These are phyloP conservation scores for Cladochytrium replicatum DNA, from an alignment of 192 early-diverging fungal genomes.

Conservation along the genomic window DNA sequence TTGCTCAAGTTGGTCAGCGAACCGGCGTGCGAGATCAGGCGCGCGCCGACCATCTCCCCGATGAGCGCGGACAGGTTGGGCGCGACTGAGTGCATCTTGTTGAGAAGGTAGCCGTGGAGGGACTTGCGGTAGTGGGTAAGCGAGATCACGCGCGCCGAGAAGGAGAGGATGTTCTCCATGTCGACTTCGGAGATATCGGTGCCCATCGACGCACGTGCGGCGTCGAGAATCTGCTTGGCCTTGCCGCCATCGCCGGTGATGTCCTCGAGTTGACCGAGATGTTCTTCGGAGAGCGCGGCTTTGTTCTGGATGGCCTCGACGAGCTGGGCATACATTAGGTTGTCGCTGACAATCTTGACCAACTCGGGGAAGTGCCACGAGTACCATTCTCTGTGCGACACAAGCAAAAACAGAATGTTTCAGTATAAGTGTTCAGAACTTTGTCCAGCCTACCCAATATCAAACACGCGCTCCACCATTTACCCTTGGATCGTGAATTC, in stretches of 20 bases:
- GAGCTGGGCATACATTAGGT: slow-evolving; percentile 82
- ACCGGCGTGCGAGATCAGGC: slow-evolving; percentile 95
- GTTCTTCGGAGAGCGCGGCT: slow-evolving; percentile 63
- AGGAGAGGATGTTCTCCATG: slow-evolving; percentile 88
- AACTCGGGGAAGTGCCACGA: slow-evolving; percentile 99
- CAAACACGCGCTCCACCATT: too few relatives aligned
- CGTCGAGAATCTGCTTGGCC: slow-evolving; percentile 84
- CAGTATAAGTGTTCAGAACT: too few relatives aligned
- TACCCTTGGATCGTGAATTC: too few relatives aligned
- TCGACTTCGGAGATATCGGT: slow-evolving; percentile 94
- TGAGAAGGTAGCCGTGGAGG: slow-evolving; percentile 82
- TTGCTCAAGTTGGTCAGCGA: slow-evolving; percentile 94
- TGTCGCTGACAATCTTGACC: slow-evolving; percentile 91
- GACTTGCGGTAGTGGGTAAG: slow-evolving; percentile 90
- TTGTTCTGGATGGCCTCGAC: slow-evolving; percentile 92
- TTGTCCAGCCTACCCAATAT: too few relatives aligned
- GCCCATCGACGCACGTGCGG: slow-evolving; percentile 93
- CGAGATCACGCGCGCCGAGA: slow-evolving; percentile 83
- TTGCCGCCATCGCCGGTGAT: slow-evolving; percentile 71
- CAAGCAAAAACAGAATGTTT: too few relatives aligned
- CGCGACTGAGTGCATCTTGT: slow-evolving; percentile 93
- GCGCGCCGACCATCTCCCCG: slow-evolving; percentile 96
- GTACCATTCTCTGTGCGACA: slow-evolving; percentile 84
- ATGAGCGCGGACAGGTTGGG: slow-evolving; percentile 95
- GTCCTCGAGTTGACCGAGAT: slow-evolving; percentile 68